Conservation (phyloP, 495 filamentous ascomycete species). For the Aspergillus baeticus region DNA sequence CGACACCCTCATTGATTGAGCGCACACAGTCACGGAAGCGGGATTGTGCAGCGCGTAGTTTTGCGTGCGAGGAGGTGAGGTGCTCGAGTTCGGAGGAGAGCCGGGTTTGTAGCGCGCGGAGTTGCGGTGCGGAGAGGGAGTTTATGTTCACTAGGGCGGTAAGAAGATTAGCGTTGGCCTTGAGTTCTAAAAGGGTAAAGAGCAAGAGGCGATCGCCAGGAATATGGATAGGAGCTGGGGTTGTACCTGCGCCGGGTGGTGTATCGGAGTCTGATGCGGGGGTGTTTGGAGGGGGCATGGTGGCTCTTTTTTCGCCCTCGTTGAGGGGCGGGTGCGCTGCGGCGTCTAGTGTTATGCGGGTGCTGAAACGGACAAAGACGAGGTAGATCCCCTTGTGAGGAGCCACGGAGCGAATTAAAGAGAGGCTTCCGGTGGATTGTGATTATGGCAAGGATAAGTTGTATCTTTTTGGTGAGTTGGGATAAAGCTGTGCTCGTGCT, state of each 20-base stretch:
- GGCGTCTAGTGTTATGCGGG: background rate
- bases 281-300: slow-evolving; percentile 19
- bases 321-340: background rate
- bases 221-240: background rate
- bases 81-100: slow-evolving; percentile 94
- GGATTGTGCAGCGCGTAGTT: slow-evolving; percentile 82
- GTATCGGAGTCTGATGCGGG: slow-evolving; percentile 21
- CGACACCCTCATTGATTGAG: slow-evolving; percentile 62
- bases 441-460: too few relatives aligned
- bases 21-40: slow-evolving; percentile 89
- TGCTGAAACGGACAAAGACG: too few relatives aligned
- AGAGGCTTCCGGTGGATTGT: too few relatives aligned
- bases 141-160: slow-evolving; percentile 71
- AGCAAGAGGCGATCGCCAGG: background rate
- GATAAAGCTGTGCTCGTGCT: too few relatives aligned
- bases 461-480: too few relatives aligned
- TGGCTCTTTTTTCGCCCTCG: slow-evolving; percentile 1
- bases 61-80: slow-evolving; percentile 82
- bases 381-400: too few relatives aligned
- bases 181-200: too few relatives aligned
- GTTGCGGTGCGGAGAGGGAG: slow-evolving; percentile 54
- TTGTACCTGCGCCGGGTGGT: slow-evolving; percentile 3
- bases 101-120: slow-evolving; percentile 80
- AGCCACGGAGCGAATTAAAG: too few relatives aligned
- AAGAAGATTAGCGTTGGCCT: too few relatives aligned